Conservation (phyloP, 345 rosid genomes). For the Carallia pectinifolia region DNA sequence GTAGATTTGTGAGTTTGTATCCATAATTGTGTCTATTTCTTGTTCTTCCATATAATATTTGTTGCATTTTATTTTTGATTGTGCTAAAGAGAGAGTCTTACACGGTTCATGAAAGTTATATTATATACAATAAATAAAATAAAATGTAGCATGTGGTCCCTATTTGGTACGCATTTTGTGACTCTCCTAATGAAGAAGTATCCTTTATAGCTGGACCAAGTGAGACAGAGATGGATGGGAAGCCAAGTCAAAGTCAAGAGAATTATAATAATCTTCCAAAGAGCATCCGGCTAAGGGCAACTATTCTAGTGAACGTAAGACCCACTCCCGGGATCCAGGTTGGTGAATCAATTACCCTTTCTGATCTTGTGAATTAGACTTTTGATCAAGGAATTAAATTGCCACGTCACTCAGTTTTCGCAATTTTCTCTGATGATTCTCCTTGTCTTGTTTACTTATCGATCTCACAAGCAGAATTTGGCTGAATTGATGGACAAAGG, state of each 20-base stretch:
- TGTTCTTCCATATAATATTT: too few relatives aligned
- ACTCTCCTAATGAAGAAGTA: background rate
- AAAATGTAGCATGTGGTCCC: too few relatives aligned
- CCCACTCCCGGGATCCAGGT: constrained; percentile 40
- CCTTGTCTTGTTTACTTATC: background rate
- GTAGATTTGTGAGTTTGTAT: too few relatives aligned
- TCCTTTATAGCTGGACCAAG: constrained; percentile 19
- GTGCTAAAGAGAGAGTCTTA: too few relatives aligned
- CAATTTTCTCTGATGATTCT: too few relatives aligned
- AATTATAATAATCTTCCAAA: constrained; percentile 22
- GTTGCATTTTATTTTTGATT: too few relatives aligned
- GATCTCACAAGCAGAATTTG: constrained; percentile 18
- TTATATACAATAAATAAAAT: too few relatives aligned
- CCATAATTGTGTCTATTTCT: too few relatives aligned
- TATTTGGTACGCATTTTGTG: background rate
- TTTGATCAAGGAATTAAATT: background rate
- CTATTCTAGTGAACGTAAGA: constrained; percentile 37
- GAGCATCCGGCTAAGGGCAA: constrained; percentile 30
- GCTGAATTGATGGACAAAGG: constrained; percentile 30
- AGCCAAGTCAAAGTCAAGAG: constrained; percentile 15
- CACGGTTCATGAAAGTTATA: too few relatives aligned
- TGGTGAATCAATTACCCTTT: background rate
- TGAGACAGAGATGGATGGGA: constrained; percentile 7
- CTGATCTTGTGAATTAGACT: background rate
- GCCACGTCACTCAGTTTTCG: background rate